Percentiles rank a stretch among this genome's conserved stretches.
Evolutionary conservation across 306 rosid species (phyloP).

Genomic region (Begonia fuchsioides): DNA sequence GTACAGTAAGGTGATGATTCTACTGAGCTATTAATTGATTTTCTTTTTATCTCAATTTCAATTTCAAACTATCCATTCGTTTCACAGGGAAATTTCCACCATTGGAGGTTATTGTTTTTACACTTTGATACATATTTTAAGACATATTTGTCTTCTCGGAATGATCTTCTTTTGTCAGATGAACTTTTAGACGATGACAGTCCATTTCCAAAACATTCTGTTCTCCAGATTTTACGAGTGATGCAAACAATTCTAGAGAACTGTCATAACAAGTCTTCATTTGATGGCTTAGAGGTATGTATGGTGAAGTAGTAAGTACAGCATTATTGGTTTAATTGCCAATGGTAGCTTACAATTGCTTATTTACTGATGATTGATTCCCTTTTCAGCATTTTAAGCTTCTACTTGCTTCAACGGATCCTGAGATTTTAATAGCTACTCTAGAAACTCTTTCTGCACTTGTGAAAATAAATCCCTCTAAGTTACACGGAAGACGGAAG

Average conservation of each 20-base stretch:
- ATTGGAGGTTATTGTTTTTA: slow-evolving; percentile 87
- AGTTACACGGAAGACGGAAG: slow-evolving; percentile 85
- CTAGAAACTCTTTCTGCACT: slow-evolving; percentile 86
- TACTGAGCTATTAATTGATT: slow-evolving; percentile 7
- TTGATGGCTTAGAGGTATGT: slow-evolving; percentile 92
- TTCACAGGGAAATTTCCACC: slow-evolving; percentile 86
- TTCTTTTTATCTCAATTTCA: not conserved
- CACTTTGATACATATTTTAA: slow-evolving; percentile 94
- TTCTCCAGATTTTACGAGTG: slow-evolving; percentile 84
- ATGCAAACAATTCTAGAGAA: slow-evolving; percentile 86
- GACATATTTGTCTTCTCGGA: slow-evolving; percentile 65
- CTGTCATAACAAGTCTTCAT: slow-evolving; percentile 80
- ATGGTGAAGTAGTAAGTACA: too few relatives aligned
- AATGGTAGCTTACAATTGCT: not conserved
- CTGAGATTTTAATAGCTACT: slow-evolving; percentile 73
- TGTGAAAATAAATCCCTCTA: slow-evolving; percentile 84
- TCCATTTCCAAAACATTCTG: slow-evolving; percentile 74
- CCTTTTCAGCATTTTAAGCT: slow-evolving; percentile 81
- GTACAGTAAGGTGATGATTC: slow-evolving; percentile 57
- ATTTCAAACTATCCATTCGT: slow-evolving; percentile 17
- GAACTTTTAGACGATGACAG: slow-evolving; percentile 65
- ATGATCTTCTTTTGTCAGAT: slow-evolving; percentile 77
- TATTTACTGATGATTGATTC: not conserved
- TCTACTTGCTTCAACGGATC: slow-evolving; percentile 80
- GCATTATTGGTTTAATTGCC: too few relatives aligned